phyloP scores from a whole-genome alignment of 306 rosid genomes.

The Castanopsis chinensis region DNA sequence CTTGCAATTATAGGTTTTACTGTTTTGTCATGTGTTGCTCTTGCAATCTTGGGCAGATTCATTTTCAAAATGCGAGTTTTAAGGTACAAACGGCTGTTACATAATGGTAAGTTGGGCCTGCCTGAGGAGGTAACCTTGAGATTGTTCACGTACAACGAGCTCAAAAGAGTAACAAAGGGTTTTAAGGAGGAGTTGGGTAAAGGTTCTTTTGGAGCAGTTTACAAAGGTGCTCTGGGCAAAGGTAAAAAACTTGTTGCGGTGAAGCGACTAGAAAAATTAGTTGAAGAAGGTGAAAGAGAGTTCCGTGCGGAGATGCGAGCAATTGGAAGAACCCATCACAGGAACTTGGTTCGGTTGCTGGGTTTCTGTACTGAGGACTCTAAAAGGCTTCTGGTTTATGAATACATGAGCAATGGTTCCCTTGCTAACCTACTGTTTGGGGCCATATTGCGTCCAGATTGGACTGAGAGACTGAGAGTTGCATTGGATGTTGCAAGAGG shows the following conservation, averaged over 20 bases:
- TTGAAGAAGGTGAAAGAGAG: constrained; percentile 21
- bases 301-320: constrained; percentile 15
- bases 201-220: not conserved
- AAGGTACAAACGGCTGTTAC: no score
- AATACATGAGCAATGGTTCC: constrained; percentile 6
- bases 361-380: constrained; percentile 8
- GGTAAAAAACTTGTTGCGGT: not conserved
- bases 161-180: not conserved
- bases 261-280: not conserved
- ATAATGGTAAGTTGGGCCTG: no score
- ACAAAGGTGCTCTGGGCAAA: constrained; percentile 1
- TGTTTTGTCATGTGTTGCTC: not conserved
- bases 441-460: not conserved
- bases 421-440: constrained; percentile 6
- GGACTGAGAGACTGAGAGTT: constrained; percentile 3
- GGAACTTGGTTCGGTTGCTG: not conserved
- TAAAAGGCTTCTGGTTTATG: not conserved
- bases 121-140: no score
- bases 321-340: not conserved
- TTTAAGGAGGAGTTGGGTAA: no score
- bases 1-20: not conserved
- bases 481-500: constrained; percentile 13
- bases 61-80: no score
- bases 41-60: not conserved
- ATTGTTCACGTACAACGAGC: not conserved